phyloP scores from a whole-genome alignment of 2,329 filamentous ascomycete species.

The Lizonia empirigonia region DNA sequence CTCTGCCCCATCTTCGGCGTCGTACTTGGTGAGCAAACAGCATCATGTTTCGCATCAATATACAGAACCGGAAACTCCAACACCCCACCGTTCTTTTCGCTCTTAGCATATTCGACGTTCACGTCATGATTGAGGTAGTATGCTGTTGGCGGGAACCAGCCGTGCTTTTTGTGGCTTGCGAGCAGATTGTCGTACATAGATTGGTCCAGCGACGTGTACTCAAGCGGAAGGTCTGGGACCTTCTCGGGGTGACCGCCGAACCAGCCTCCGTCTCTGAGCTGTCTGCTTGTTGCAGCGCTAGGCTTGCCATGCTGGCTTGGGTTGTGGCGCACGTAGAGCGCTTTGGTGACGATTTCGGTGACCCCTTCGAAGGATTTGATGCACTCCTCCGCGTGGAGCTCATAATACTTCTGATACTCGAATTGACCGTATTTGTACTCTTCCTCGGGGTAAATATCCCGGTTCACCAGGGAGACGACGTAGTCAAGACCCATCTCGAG shows the following conservation, averaged over 20 bases:
- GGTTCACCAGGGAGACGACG: conserved; percentile 47
- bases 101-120: conserved; percentile 51
- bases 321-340: conserved; percentile 30
- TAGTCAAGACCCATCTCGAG: conserved; percentile 51
- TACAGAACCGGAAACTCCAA: conserved; percentile 48
- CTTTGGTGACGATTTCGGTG: conserved; percentile 32
- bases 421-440: conserved; percentile 49
- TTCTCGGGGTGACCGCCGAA: conserved; percentile 36
- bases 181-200: conserved; percentile 36
- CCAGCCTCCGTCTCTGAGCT: conserved; percentile 39
- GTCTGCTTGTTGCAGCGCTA: conserved; percentile 15
- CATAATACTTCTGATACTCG: conserved; percentile 45
- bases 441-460: conserved; percentile 54
- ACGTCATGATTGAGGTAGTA: conserved; percentile 54
- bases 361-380: conserved; percentile 29
- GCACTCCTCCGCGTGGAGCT: conserved; percentile 24
- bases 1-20: conserved; percentile 43
- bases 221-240: conserved; percentile 40
- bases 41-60: conserved; percentile 50
- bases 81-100: conserved; percentile 44
- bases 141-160: conserved; percentile 48
- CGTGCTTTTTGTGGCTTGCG: conserved; percentile 48
- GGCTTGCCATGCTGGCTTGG: conserved; percentile 35
- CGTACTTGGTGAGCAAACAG: conserved; percentile 38
- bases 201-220: conserved; percentile 36